These are phyloP conservation scores for Alnus glutinosa DNA, from an alignment of 306 rosid species.

Conservation along the genomic window DNA sequence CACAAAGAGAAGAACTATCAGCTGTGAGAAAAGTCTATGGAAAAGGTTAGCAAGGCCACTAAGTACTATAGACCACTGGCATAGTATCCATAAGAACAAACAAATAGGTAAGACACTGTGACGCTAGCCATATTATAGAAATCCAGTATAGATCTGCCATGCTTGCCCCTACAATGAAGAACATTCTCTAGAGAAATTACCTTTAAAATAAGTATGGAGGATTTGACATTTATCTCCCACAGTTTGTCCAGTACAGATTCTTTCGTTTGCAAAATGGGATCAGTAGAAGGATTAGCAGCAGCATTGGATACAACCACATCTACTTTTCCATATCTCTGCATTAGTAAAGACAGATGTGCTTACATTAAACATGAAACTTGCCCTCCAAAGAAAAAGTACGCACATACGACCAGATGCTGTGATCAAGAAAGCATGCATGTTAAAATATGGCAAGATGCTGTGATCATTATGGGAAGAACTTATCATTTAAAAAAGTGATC, in stretches of 20 bases:
- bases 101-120: background rate
- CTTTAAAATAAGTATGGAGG: conserved; percentile 83
- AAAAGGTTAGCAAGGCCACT: background rate
- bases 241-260: conserved; percentile 86
- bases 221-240: conserved; percentile 98
- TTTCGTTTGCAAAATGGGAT: conserved; percentile 57
- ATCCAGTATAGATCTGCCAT: background rate
- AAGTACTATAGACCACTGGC: background rate
- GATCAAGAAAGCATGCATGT: background rate
- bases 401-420: background rate
- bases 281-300: conserved; percentile 85
- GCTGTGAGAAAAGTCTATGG: background rate
- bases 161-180: background rate
- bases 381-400: background rate
- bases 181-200: conserved; percentile 35
- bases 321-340: conserved; percentile 84
- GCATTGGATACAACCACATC: conserved; percentile 95
- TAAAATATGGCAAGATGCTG: background rate
- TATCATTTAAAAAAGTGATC: background rate
- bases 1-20: background rate
- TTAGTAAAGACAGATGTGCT: background rate
- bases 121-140: background rate
- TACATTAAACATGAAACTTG: background rate
- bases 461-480: background rate
- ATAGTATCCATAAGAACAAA: background rate